Evolutionary conservation across 2,329 filamentous ascomycete species (phyloP).

Genomic region (Chrysoporthe deuterocubensis): DNA sequence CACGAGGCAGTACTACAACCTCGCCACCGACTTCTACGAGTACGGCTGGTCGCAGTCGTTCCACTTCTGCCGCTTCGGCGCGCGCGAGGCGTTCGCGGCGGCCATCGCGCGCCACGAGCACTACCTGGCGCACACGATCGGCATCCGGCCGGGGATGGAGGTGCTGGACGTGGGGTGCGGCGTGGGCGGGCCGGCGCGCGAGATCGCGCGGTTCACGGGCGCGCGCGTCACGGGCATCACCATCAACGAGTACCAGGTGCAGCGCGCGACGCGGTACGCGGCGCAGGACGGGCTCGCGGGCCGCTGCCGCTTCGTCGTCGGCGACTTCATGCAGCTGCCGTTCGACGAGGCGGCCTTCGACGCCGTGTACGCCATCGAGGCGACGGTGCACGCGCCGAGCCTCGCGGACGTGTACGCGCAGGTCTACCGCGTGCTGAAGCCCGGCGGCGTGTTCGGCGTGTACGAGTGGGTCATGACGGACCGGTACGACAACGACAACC

Average conservation of each 20-base stretch:
- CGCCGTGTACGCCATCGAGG: constrained; percentile 78
- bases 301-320: constrained; percentile 71
- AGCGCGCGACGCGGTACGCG: constrained; percentile 71
- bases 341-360: constrained; percentile 76
- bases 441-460: constrained; percentile 75
- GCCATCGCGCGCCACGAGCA: constrained; percentile 79
- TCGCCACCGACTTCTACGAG: constrained; percentile 75
- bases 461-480: constrained; percentile 86
- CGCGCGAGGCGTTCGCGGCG: constrained; percentile 70
- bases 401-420: constrained; percentile 74
- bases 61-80: constrained; percentile 78
- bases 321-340: constrained; percentile 80
- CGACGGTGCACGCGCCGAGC: constrained; percentile 74
- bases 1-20: constrained; percentile 64
- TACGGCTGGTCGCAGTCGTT: constrained; percentile 77
- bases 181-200: constrained; percentile 74
- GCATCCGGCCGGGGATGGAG: constrained; percentile 66
- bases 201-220: constrained; percentile 74
- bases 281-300: constrained; percentile 66
- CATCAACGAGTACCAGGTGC: constrained; percentile 83
- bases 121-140: constrained; percentile 74
- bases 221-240: constrained; percentile 73
- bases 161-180: constrained; percentile 79
- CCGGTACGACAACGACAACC: constrained; percentile 70
- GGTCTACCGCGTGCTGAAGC: constrained; percentile 76